Evolutionary conservation across 1,139 yeast species (phyloP).

Genomic region (Nematodospora anomalae): DNA sequence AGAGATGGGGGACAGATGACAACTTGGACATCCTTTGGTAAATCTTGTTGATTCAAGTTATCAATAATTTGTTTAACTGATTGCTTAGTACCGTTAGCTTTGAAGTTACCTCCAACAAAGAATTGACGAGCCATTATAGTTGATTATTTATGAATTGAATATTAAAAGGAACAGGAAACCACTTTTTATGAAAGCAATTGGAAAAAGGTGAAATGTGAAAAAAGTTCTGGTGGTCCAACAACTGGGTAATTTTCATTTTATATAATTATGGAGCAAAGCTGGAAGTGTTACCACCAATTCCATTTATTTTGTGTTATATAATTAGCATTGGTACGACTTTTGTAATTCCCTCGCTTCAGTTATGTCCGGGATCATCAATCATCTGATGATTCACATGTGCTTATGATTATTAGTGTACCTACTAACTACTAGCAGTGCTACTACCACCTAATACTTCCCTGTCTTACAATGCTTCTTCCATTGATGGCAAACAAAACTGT

Average conservation of each 20-base stretch:
- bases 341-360: no score
- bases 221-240: conserved; percentile 54
- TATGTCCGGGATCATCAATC: no score
- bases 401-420: no score
- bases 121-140: conserved; percentile 79
- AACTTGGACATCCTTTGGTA: conserved; percentile 79
- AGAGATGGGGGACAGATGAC: conserved; percentile 97
- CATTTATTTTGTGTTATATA: no score
- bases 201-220: conserved; percentile 57
- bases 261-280: no score
- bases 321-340: no score
- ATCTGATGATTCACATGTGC: no score
- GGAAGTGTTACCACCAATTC: no score
- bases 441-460: no score
- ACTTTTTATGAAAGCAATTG: conserved; percentile 49
- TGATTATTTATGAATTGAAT: not conserved
- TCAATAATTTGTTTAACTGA: conserved; percentile 83
- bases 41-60: conserved; percentile 72
- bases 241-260: conserved; percentile 36
- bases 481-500: no score
- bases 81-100: conserved; percentile 93
- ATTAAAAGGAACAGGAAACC: not conserved
- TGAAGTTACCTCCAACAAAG: conserved; percentile 98
- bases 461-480: no score
- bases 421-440: no score